Conservation (phyloP, 2,329 filamentous ascomycete species). For the Phialophora tarda region DNA sequence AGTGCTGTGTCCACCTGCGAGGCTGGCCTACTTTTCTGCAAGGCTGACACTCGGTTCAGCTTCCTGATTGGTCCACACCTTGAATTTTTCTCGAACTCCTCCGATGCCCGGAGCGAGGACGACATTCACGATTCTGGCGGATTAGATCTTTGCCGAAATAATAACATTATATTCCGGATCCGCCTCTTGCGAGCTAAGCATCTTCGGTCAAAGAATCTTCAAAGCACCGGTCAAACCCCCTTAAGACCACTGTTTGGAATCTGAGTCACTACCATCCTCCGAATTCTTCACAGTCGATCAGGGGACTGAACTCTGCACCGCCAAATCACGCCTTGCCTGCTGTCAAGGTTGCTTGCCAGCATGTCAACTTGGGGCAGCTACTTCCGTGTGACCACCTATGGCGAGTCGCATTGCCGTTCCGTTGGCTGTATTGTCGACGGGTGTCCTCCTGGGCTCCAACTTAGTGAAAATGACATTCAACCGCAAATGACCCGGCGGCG, state of each 20-base stretch:
- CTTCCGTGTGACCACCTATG: slow-evolving; percentile 83
- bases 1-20: neutral
- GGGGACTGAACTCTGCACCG: neutral
- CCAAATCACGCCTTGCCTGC: neutral
- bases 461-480: slow-evolving; percentile 88
- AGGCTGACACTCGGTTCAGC: slow-evolving; percentile 10
- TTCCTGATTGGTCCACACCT: slow-evolving; percentile 3
- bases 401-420: slow-evolving; percentile 87
- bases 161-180: neutral
- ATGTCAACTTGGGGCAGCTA: slow-evolving; percentile 89
- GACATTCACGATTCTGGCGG: neutral
- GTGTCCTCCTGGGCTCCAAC: slow-evolving; percentile 82
- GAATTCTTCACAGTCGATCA: neutral
- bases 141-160: neutral
- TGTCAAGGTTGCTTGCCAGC: slow-evolving; percentile 39
- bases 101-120: slow-evolving; percentile 10
- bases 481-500: slow-evolving; percentile 90
- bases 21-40: neutral
- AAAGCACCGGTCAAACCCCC: neutral
- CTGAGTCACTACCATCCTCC: neutral
- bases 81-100: slow-evolving; percentile 6
- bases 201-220: too few relatives aligned
- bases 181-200: neutral
- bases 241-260: neutral
- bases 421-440: slow-evolving; percentile 96